Evolutionary conservation across 306 rosid genomes (phyloP), one percentile per base, ranked within the genome.

Genomic region (Datisca glomerata): DNA sequence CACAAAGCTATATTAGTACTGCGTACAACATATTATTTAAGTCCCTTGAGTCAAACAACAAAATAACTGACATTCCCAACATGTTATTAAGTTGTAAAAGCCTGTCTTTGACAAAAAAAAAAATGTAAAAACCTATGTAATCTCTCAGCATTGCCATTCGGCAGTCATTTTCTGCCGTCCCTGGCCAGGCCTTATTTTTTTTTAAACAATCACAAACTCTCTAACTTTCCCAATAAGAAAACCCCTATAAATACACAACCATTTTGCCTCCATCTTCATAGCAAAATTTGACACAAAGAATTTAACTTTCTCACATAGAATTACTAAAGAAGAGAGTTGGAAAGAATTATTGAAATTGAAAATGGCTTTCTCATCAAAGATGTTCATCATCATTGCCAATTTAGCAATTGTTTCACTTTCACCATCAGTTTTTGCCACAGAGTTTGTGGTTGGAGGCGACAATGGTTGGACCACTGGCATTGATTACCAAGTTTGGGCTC

Each of bases 401-500:
- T 6, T 47, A 2, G 74, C 67, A 8, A 34, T 33, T 24, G 40
- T 57, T 7, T 18, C 49, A 21, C 42, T 57, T 7, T 18, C 49
- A 21, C 68, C 74, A n/a, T 41, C 41, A 2, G 47, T 56, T 49
- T 53, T 52, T 18, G 74, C 60, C n/a, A 55, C 36, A 4, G 54
- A 69, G 13, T 49, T 38, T 41, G 9, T 59, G 3, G 76, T 76
- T 3, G 74, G 76, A 12, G 76, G 65, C 15, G 49, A 34, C 1
- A 33, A 36, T 1, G 84, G 79, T 22, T 71, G 76, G 85, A 61
- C 64, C 22, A 37, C 10, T 1, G 44, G 48, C 43, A 52, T 59
- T 6, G 68, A 69, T 56, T 63, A 64, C 47, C 60, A 63, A 56
- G 51, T 55, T 34, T 69, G 81, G 75, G 51, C 72, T 17, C 17